Conservation (phyloP, 202 grass and related monocot species). For the Cymbopogon flexuosus region DNA sequence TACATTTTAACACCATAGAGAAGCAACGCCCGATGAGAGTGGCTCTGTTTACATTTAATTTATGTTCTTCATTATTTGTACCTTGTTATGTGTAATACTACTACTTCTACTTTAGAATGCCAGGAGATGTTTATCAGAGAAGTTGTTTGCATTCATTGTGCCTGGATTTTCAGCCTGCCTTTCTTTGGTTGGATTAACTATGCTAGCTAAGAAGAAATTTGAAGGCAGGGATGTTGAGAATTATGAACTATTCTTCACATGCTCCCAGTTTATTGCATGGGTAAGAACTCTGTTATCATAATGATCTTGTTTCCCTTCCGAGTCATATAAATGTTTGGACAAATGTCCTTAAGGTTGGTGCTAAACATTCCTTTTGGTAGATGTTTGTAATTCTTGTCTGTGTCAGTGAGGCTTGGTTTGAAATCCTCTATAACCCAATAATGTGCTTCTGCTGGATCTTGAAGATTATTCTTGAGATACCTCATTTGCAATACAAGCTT, state of each 20-base stretch:
- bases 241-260: conserved; percentile 48
- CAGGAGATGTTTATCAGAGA: conserved; percentile 40
- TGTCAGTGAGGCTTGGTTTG: conserved; percentile 42
- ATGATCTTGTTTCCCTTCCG: background rate
- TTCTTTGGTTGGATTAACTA: conserved; percentile 41
- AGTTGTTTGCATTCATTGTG: conserved; percentile 49
- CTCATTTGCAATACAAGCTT: conserved; percentile 74
- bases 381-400: conserved; percentile 42
- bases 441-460: conserved; percentile 79
- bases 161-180: conserved; percentile 54
- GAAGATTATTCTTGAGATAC: conserved; percentile 72
- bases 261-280: conserved; percentile 67
- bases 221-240: conserved; percentile 36
- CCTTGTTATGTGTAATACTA: conserved; percentile 17
- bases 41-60: background rate
- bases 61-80: background rate
- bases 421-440: conserved; percentile 59
- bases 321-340: conserved; percentile 17
- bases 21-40: background rate
- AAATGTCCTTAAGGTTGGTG: background rate
- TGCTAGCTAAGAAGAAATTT: conserved; percentile 45
- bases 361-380: conserved; percentile 36
- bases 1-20: background rate
- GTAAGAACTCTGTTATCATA: conserved; percentile 37
- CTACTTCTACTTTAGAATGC: conserved; percentile 34